Conservation (phyloP, 2,329 filamentous ascomycete genomes). For the Xylariaceae sp. region DNA sequence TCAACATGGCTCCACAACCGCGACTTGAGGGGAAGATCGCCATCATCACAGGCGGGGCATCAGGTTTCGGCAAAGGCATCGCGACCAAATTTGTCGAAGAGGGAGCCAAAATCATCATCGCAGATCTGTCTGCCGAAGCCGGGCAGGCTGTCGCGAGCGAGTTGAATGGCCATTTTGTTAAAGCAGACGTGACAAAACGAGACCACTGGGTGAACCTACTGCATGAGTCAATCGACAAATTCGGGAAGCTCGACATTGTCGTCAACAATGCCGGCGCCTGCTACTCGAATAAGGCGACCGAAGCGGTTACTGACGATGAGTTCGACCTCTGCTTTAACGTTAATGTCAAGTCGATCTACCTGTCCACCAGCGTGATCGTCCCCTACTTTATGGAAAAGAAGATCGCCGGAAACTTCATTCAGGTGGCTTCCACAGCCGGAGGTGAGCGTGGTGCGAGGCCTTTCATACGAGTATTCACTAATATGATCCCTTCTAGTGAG, state of each 20-base stretch:
- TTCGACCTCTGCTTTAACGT: slow-evolving; percentile 65
- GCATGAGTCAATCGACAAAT: slow-evolving; percentile 40
- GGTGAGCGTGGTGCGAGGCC: too few species aligned
- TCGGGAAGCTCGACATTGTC: slow-evolving; percentile 52
- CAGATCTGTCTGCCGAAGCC: slow-evolving; percentile 53
- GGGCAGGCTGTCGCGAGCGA: slow-evolving; percentile 46
- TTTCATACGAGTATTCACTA: not conserved
- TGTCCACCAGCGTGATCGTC: slow-evolving; percentile 56
- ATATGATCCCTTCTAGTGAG: slow-evolving; percentile 32
- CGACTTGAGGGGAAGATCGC: slow-evolving; percentile 41
- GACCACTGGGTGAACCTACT: slow-evolving; percentile 52
- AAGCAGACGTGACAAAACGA: slow-evolving; percentile 47
- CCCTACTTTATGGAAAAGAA: slow-evolving; percentile 57
- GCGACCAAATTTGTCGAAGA: slow-evolving; percentile 55
- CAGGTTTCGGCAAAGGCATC: slow-evolving; percentile 62
- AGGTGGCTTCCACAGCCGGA: slow-evolving; percentile 62
- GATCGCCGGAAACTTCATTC: slow-evolving; percentile 56
- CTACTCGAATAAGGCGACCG: slow-evolving; percentile 59
- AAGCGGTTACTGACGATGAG: slow-evolving; percentile 60
- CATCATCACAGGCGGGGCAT: slow-evolving; percentile 51
- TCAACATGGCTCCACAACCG: slow-evolving; percentile 16
- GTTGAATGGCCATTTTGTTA: slow-evolving; percentile 40
- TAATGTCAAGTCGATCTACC: slow-evolving; percentile 65
- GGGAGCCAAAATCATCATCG: slow-evolving; percentile 58
- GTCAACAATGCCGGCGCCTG: slow-evolving; percentile 60